Conservation (phyloP, 805 yeast species). For the Saccharomyces eubayanus region DNA sequence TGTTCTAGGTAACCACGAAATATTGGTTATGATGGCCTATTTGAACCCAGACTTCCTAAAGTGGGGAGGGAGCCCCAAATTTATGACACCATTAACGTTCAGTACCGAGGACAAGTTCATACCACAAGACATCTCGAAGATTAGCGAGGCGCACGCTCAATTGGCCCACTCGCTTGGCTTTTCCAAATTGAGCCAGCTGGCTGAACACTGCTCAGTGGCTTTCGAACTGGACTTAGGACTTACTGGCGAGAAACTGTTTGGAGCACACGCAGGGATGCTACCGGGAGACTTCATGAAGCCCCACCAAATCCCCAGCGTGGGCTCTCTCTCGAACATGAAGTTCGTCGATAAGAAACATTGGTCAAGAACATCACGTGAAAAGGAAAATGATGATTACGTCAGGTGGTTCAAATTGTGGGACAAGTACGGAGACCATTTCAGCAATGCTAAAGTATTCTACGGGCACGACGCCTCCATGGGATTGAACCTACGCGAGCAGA, state of each 20-base stretch:
- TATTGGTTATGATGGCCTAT: conserved; percentile 50
- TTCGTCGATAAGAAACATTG: conserved; percentile 58
- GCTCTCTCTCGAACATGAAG: conserved; percentile 61
- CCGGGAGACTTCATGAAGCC: conserved; percentile 43
- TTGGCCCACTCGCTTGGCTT: conserved; percentile 19
- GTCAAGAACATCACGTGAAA: conserved; percentile 31
- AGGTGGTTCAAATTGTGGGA: conserved; percentile 58
- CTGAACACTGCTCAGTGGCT: conserved; percentile 16
- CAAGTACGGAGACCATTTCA: conserved; percentile 18
- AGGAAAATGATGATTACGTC: conserved; percentile 21
- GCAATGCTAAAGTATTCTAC: conserved; percentile 47
- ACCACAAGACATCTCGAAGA: conserved; percentile 12
- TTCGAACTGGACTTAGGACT: conserved; percentile 12
- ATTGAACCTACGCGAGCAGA: conserved; percentile 49
- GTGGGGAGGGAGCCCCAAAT: conserved; percentile 31
- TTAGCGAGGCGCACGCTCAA: conserved; percentile 13
- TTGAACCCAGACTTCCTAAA: conserved; percentile 35
- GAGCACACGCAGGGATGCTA: conserved; percentile 76
- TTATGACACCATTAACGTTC: conserved; percentile 11
- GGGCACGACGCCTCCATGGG: conserved; percentile 89
- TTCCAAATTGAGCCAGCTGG: conserved; percentile 12
- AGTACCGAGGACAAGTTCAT: conserved; percentile 11
- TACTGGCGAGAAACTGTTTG: conserved; percentile 36
- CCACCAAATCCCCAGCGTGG: conserved; percentile 46
- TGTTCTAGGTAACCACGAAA: conserved; percentile 85